Percentiles rank a stretch among this genome's conserved stretches.
These are phyloP conservation scores for Mortierella sp. DNA, from an alignment of 371 early-diverging fungal species.

Conservation along the genomic window DNA sequence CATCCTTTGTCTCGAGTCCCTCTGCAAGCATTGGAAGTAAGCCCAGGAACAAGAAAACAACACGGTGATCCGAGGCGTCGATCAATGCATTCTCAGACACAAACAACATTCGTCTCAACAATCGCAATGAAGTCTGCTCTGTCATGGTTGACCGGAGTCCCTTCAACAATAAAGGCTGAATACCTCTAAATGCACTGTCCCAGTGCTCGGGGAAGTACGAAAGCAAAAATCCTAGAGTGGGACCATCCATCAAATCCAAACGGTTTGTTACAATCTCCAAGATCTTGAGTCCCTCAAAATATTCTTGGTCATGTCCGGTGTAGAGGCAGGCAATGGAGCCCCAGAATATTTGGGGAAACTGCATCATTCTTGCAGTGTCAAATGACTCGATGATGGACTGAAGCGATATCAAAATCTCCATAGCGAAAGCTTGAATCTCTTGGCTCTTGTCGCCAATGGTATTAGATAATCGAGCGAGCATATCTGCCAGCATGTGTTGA, in stretches of 20 bases:
- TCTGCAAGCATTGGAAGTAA: constrained; percentile 77
- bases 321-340: constrained; percentile 82
- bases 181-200: constrained; percentile 80
- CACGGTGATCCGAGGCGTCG: constrained; percentile 71
- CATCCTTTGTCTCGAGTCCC: constrained; percentile 65
- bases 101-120: constrained; percentile 69
- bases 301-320: constrained; percentile 85
- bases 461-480: constrained; percentile 85
- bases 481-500: constrained; percentile 85
- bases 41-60: constrained; percentile 77
- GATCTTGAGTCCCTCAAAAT: constrained; percentile 73
- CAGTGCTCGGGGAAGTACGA: constrained; percentile 81
- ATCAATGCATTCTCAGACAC: constrained; percentile 74
- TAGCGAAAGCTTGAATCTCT: constrained; percentile 89
- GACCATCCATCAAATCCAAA: constrained; percentile 61
- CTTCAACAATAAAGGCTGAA: constrained; percentile 81
- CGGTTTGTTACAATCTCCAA: constrained; percentile 74
- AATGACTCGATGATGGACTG: constrained; percentile 74
- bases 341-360: constrained; percentile 89
- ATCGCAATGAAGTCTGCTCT: constrained; percentile 63
- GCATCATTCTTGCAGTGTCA: constrained; percentile 66
- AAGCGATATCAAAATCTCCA: constrained; percentile 86
- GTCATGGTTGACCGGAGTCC: constrained; percentile 76
- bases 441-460: constrained; percentile 86
- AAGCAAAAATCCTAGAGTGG: constrained; percentile 55